phyloP scores from a whole-genome alignment of 1,284 basidiomycete species.

The Austroboletus olivaceoglutinosus region DNA sequence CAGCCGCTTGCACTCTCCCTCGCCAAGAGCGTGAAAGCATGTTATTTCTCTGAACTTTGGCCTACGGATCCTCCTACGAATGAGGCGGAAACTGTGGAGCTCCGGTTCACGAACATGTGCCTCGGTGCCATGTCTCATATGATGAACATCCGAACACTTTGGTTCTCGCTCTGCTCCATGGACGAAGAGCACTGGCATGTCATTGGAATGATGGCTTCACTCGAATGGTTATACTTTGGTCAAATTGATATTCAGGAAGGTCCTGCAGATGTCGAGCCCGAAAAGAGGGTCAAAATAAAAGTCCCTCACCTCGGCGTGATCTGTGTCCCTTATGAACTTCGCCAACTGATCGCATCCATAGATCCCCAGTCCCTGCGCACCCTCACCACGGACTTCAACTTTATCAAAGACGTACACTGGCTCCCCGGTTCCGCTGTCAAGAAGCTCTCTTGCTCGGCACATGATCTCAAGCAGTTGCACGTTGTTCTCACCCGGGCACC shows the following conservation, averaged over 20 bases:
- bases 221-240: too few species aligned
- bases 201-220: constrained; percentile 8
- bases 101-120: not conserved
- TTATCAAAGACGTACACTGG: not conserved
- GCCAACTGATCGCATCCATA: not conserved
- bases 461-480: too few species aligned
- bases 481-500: not conserved
- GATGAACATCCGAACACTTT: constrained; percentile 17
- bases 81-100: not conserved
- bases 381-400: not conserved
- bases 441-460: not conserved
- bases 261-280: not conserved
- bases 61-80: too few species aligned
- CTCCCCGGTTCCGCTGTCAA: constrained; percentile 1
- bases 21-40: not conserved
- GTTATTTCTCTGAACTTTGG: too few species aligned
- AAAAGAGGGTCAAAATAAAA: not conserved
- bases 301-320: constrained; percentile 10
- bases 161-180: constrained; percentile 8
- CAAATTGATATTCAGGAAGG: constrained; percentile 8
- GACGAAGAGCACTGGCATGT: constrained; percentile 12
- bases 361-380: constrained; percentile 2
- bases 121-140: constrained; percentile 15
- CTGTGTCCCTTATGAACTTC: not conserved
- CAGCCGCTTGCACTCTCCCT: constrained; percentile 19